Evolutionary conservation across 1,284 basidiomycete genomes (phyloP).

Genomic region (Trichosporon sp.): DNA sequence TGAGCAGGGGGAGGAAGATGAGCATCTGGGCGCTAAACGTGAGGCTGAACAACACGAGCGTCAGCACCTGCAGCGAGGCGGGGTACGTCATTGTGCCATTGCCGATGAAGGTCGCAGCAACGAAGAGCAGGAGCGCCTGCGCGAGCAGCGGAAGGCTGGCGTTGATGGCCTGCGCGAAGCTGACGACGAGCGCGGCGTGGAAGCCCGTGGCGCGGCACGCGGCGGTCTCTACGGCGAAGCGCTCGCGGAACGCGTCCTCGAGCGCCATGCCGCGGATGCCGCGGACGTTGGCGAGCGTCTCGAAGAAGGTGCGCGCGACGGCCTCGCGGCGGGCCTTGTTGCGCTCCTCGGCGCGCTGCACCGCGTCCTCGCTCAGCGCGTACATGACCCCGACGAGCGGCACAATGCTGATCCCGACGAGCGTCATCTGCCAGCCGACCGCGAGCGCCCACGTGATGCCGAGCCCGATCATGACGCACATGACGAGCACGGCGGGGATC

Average conservation of each 20-base stretch:
- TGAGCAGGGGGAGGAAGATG: constrained; percentile 75
- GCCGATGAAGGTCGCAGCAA: constrained; percentile 76
- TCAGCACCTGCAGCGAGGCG: constrained; percentile 82
- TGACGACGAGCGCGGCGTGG: constrained; percentile 73
- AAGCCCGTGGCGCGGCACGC: constrained; percentile 65
- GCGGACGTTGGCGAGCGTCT: constrained; percentile 80
- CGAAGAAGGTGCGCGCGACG: constrained; percentile 79
- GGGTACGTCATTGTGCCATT: constrained; percentile 77
- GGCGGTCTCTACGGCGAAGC: constrained; percentile 61
- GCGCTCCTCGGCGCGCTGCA: constrained; percentile 59
- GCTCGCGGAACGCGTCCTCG: constrained; percentile 64
- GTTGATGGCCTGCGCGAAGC: constrained; percentile 74
- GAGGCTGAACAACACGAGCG: constrained; percentile 87
- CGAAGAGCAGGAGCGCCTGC: constrained; percentile 81
- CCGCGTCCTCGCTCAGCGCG: constrained; percentile 55
- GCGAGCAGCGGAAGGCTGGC: constrained; percentile 79
- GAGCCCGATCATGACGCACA: constrained; percentile 72
- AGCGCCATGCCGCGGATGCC: constrained; percentile 88
- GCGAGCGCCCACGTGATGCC: constrained; percentile 84
- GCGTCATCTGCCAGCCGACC: constrained; percentile 85
- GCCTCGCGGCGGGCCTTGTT: constrained; percentile 82
- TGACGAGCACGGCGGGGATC: constrained; percentile 66
- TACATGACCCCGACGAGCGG: constrained; percentile 76
- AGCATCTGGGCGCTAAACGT: constrained; percentile 86
- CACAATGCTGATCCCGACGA: constrained; percentile 80